Percentiles rank a stretch among this genome's conserved stretches.
phyloP scores from a whole-genome alignment of 208 protist genomes.

The Crithidia thermophila region DNA sequence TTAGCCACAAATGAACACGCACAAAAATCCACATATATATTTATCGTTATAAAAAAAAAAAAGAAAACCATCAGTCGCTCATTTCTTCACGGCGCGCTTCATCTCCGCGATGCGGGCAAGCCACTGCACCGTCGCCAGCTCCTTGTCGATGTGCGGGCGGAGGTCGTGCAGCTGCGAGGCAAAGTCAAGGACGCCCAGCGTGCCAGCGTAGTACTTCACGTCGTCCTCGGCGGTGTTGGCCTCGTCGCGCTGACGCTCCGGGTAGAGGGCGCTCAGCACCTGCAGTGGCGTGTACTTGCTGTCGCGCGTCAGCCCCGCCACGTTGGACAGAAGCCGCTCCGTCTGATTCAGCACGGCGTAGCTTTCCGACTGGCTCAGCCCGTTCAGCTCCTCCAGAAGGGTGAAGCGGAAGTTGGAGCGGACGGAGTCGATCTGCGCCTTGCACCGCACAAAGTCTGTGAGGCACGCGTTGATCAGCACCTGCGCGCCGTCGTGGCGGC shows the following conservation, averaged over 20 bases:
- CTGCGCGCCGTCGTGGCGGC: slow-evolving; percentile 82
- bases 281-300: slow-evolving; percentile 46
- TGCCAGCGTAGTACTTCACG: slow-evolving; percentile 60
- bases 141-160: slow-evolving; percentile 80
- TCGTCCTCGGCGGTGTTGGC: slow-evolving; percentile 28
- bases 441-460: slow-evolving; percentile 83
- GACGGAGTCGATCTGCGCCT: slow-evolving; percentile 80
- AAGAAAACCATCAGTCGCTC: no score
- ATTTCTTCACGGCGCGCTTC: slow-evolving; percentile 19
- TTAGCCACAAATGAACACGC: not conserved
- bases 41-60: no score
- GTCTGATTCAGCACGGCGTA: slow-evolving; percentile 77
- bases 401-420: slow-evolving; percentile 86
- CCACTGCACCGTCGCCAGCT: slow-evolving; percentile 38
- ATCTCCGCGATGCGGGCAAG: slow-evolving; percentile 27
- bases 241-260: slow-evolving; percentile 38
- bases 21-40: not conserved
- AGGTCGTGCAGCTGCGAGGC: slow-evolving; percentile 64
- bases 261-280: slow-evolving; percentile 70
- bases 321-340: slow-evolving; percentile 75
- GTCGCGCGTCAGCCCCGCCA: slow-evolving; percentile 67
- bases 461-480: slow-evolving; percentile 90
- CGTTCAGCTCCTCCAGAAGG: slow-evolving; percentile 89
- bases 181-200: slow-evolving; percentile 60
- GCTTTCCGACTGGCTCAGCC: slow-evolving; percentile 85